These are phyloP conservation scores for Mycena rosella DNA, from an alignment of 768 basidiomycete species.

Conservation along the genomic window DNA sequence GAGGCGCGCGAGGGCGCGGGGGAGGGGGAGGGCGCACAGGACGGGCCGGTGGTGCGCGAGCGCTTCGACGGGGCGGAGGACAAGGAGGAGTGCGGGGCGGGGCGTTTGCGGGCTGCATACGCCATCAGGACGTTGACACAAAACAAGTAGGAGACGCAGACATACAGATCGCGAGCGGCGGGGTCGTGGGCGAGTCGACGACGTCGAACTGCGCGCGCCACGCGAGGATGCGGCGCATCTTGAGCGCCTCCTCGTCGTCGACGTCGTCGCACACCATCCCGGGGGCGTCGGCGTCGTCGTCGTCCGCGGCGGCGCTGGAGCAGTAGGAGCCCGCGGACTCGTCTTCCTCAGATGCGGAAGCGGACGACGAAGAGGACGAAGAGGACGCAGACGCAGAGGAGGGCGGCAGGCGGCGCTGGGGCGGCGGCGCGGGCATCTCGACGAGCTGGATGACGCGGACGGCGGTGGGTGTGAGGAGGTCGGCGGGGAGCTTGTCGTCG, in stretches of 20 bases:
- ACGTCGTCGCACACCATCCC: no score
- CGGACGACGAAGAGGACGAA: conserved; percentile 51
- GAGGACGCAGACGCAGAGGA: conserved; percentile 54
- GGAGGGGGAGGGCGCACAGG: not conserved
- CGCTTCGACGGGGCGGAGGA: conserved; percentile 31
- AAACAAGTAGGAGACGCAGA: conserved; percentile 3
- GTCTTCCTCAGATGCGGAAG: conserved; percentile 47
- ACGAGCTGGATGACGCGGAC: conserved; percentile 82
- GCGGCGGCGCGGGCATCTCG: conserved; percentile 71
- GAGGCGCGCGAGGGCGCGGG: not conserved
- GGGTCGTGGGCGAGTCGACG: no score
- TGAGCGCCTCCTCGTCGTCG: conserved; percentile 60
- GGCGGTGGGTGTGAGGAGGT: conserved; percentile 58
- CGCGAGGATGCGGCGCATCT: conserved; percentile 74
- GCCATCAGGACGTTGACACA: not conserved
- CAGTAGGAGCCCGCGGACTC: conserved; percentile 52
- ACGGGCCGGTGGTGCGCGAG: conserved; percentile 21
- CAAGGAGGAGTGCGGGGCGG: conserved; percentile 7
- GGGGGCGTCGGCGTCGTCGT: no score
- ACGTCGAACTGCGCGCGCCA: conserved; percentile 77
- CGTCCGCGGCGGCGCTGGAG: conserved; percentile 41
- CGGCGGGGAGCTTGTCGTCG: conserved; percentile 32
- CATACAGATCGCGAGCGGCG: no score
- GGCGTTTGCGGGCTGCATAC: conserved; percentile 26
- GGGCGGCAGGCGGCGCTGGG: conserved; percentile 51